A percentile compares a stretch with the other conserved stretches of the same genome.
These are phyloP conservation scores for Carpinus viminea DNA, from an alignment of 306 rosid species.

Conservation along the genomic window DNA sequence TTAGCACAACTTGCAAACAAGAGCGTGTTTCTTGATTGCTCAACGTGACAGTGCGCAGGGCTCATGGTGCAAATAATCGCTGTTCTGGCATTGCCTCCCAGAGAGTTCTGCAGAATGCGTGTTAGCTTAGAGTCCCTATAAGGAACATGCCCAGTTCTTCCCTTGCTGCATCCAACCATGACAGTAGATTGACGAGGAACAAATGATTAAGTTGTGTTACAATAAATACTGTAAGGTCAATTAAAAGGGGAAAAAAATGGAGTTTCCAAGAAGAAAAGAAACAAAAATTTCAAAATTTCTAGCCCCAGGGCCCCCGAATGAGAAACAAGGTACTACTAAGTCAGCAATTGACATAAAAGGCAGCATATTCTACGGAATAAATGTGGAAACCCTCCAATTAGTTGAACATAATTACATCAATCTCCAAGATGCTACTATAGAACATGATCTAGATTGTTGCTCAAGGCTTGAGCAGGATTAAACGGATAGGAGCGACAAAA, in stretches of 20 bases:
- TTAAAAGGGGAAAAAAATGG: neutral
- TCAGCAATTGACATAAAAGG: constrained; percentile 6
- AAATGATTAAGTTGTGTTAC: neutral
- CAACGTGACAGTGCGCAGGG: constrained; percentile 77
- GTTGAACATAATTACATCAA: neutral
- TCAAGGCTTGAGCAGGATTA: neutral
- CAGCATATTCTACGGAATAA: neutral
- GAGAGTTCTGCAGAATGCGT: constrained; percentile 85
- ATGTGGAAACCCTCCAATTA: neutral
- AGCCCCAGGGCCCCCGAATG: neutral
- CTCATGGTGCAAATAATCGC: constrained; percentile 91
- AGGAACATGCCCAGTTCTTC: constrained; percentile 78
- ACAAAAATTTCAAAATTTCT: neutral
- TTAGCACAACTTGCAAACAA: constrained; percentile 86
- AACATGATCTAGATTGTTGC: neutral
- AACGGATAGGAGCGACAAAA: neutral
- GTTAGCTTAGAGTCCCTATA: constrained; percentile 91
- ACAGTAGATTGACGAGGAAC: neutral
- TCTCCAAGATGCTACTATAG: neutral
- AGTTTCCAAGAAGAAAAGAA: neutral
- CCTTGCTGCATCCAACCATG: constrained; percentile 64
- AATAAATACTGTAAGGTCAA: constrained; percentile 12
- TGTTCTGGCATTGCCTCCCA: constrained; percentile 94
- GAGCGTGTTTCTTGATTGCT: constrained; percentile 87
- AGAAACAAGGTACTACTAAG: constrained; percentile 14